Percentiles rank a stretch among this genome's conserved stretches.
These are phyloP conservation scores for Aspergillus amoenus DNA, from an alignment of 2,329 filamentous ascomycete genomes.

Conservation along the genomic window DNA sequence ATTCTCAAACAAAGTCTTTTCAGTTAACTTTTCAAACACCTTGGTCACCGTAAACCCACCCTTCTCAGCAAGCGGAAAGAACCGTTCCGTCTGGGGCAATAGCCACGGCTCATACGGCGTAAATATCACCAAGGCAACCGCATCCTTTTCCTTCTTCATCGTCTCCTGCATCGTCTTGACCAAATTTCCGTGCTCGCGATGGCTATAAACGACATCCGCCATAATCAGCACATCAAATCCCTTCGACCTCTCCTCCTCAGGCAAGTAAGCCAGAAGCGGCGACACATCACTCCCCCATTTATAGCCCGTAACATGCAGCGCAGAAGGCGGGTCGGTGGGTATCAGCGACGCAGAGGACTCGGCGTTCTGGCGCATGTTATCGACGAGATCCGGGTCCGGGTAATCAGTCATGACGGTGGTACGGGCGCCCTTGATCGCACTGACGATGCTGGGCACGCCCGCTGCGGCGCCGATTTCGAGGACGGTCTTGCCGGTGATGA, in stretches of 20 bases:
- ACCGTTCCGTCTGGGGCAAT: conserved; percentile 76
- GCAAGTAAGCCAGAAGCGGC: conserved; percentile 59
- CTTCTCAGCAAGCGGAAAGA: conserved; percentile 74
- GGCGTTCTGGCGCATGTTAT: conserved; percentile 77
- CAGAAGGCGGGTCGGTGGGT: conserved; percentile 31
- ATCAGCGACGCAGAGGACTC: conserved; percentile 51
- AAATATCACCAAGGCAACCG: conserved; percentile 83
- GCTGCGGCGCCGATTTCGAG: conserved; percentile 88
- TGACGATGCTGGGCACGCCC: conserved; percentile 78
- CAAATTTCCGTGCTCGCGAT: conserved; percentile 79
- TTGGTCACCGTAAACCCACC: conserved; percentile 75
- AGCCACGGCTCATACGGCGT: conserved; percentile 93
- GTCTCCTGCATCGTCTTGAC: conserved; percentile 69
- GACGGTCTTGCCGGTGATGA: conserved; percentile 68
- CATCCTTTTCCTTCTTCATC: conserved; percentile 55
- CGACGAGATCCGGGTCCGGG: conserved; percentile 78
- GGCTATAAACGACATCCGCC: conserved; percentile 87
- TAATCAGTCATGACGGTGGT: conserved; percentile 81
- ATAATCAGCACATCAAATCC: conserved; percentile 79
- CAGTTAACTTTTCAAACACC: conserved; percentile 77
- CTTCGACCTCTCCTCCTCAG: conserved; percentile 28
- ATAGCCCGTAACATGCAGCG: conserved; percentile 67
- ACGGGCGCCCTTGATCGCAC: conserved; percentile 68
- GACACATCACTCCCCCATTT: conserved; percentile 74
- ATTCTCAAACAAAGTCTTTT: conserved; percentile 83